Percentiles rank a stretch among this genome's conserved stretches.
Conservation (phyloP, 257 asterid species). For the Scutellaria baicalensis region DNA sequence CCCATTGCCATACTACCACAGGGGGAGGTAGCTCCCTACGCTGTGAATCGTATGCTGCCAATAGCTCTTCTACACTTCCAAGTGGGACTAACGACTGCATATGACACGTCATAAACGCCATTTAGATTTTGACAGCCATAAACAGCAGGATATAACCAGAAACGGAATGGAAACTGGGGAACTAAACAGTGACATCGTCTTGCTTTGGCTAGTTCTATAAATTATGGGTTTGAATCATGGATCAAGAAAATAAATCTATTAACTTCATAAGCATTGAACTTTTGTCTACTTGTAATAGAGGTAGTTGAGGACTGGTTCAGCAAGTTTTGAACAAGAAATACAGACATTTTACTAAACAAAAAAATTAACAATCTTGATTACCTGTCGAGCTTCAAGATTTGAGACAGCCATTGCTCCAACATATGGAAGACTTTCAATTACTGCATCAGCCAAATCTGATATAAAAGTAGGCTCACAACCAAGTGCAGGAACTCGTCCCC, state of each 20-base stretch:
- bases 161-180: too few relatives aligned
- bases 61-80: slow-evolving; percentile 93
- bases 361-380: slow-evolving; percentile 8
- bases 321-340: neutral
- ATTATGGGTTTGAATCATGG: neutral
- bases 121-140: slow-evolving; percentile 4
- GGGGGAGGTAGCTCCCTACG: slow-evolving; percentile 96
- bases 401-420: slow-evolving; percentile 99
- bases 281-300: neutral
- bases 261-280: neutral
- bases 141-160: neutral
- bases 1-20: slow-evolving; percentile 96
- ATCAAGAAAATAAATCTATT: neutral
- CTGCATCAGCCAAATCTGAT: slow-evolving; percentile 96
- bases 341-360: neutral
- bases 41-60: slow-evolving; percentile 95
- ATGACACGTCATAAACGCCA: neutral
- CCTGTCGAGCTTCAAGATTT: slow-evolving; percentile 99
- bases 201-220: too few relatives aligned
- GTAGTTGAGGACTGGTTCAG: neutral
- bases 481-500: slow-evolving; percentile 99
- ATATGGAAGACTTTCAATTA: slow-evolving; percentile 95
- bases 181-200: too few relatives aligned
- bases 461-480: slow-evolving; percentile 92
- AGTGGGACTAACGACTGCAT: slow-evolving; percentile 94